Conservation (phyloP, 495 filamentous ascomycete genomes). For the Hyaloscypha finlandica region DNA sequence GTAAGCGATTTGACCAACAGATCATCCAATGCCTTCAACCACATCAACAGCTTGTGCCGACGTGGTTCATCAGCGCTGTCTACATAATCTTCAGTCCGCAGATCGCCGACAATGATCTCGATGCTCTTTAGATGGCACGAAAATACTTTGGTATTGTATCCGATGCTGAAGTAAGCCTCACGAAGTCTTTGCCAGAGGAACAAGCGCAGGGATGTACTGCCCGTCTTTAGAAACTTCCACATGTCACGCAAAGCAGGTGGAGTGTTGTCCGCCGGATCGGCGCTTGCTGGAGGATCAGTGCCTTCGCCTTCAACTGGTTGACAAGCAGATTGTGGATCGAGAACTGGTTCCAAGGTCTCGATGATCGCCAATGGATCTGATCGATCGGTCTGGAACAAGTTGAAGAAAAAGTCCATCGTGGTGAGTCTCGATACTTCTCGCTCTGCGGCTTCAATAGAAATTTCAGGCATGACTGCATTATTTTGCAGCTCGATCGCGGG, state of each 20-base stretch:
- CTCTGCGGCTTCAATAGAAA: constrained; percentile 78
- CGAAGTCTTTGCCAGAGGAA: constrained; percentile 87
- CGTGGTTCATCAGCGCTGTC: constrained; percentile 63
- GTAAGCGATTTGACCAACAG: constrained; percentile 66
- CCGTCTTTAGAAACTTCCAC: constrained; percentile 77
- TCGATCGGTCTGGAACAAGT: constrained; percentile 68
- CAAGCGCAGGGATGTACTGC: constrained; percentile 76
- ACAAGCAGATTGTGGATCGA: constrained; percentile 68
- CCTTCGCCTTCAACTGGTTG: constrained; percentile 26
- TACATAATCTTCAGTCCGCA: constrained; percentile 63
- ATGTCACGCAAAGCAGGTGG: constrained; percentile 65
- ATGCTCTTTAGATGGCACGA: constrained; percentile 84
- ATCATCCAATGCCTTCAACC: constrained; percentile 76
- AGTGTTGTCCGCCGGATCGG: constrained; percentile 39
- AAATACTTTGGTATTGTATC: constrained; percentile 81
- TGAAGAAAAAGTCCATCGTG: constrained; percentile 94
- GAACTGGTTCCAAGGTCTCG: constrained; percentile 87
- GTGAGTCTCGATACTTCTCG: constrained; percentile 88
- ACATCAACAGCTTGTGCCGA: constrained; percentile 65
- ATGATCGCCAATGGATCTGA: constrained; percentile 80
- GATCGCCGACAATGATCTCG: constrained; percentile 73
- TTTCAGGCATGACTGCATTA: constrained; percentile 84
- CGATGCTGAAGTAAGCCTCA: constrained; percentile 81
- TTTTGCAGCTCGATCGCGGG: constrained; percentile 71
- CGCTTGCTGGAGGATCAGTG: constrained; percentile 16